Percentiles rank a stretch among this genome's conserved stretches.
phyloP scores from a whole-genome alignment of 2,329 filamentous ascomycete genomes.

The Aspergillus pseudoviridinutans region DNA sequence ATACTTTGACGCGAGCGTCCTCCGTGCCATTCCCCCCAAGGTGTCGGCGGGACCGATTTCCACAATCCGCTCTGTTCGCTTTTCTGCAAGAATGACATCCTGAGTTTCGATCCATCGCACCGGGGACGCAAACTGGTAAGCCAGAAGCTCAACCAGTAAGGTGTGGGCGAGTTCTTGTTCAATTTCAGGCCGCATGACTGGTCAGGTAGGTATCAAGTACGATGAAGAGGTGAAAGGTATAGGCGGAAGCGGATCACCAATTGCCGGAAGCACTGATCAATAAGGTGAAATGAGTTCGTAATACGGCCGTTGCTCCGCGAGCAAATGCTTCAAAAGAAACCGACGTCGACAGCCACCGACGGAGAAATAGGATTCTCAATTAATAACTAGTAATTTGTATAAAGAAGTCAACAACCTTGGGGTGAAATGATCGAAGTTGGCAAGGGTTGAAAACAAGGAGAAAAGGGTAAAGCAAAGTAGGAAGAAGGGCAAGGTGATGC shows the following conservation, averaged over 20 bases:
- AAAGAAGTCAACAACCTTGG: neutral
- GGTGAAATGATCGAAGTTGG: neutral
- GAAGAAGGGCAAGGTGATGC: neutral
- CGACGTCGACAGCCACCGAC: neutral
- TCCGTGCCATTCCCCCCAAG: conserved; percentile 93
- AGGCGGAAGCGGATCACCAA: neutral
- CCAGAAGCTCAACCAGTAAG: conserved; percentile 94
- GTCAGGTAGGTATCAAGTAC: conserved; percentile 18
- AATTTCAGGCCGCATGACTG: conserved; percentile 90
- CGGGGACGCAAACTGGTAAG: conserved; percentile 98
- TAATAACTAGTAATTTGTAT: neutral
- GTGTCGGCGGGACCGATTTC: conserved; percentile 97
- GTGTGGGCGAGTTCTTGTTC: conserved; percentile 99
- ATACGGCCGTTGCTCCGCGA: neutral
- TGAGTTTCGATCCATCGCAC: conserved; percentile 99
- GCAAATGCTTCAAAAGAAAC: neutral
- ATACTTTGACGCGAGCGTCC: conserved; percentile 93
- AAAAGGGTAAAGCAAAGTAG: conserved; percentile 1
- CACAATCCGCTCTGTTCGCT: conserved; percentile 93
- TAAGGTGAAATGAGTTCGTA: neutral
- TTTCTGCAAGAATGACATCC: conserved; percentile 97
- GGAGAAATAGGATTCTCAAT: neutral
- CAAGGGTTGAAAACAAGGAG: neutral
- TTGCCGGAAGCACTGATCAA: neutral
- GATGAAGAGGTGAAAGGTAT: conserved; percentile 2